These are phyloP conservation scores for Bruguiera gymnorhiza DNA, from an alignment of 345 rosid genomes.

Conservation along the genomic window DNA sequence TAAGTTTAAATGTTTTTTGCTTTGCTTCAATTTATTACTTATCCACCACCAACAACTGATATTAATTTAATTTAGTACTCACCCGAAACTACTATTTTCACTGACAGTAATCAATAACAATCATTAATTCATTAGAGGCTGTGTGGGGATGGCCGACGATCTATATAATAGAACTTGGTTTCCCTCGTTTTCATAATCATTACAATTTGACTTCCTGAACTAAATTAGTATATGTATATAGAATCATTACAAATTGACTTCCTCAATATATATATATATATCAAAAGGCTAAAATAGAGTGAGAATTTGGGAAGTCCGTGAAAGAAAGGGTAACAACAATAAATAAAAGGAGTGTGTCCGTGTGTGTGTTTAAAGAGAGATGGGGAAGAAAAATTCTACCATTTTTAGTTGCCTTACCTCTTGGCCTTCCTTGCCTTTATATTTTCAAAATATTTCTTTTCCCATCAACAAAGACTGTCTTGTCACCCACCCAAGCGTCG, in stretches of 20 bases:
- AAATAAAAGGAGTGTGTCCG: not conserved
- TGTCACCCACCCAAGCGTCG: slow-evolving; percentile 57
- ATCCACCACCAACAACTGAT: too few species aligned
- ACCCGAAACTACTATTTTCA: too few species aligned
- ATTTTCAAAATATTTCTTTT: slow-evolving; percentile 35
- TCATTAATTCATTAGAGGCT: too few species aligned
- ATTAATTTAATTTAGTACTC: too few species aligned
- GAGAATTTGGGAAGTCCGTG: slow-evolving; percentile 28
- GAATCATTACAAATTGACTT: not conserved
- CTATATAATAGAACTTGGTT: too few species aligned
- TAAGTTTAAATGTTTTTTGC: too few species aligned
- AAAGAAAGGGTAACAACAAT: slow-evolving; percentile 17
- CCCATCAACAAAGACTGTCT: slow-evolving; percentile 45
- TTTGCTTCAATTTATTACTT: too few species aligned
- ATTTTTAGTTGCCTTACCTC: slow-evolving; percentile 28
- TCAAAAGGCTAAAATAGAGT: slow-evolving; percentile 11
- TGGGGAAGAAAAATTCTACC: slow-evolving; percentile 9
- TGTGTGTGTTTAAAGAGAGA: not conserved
- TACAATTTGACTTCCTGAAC: too few species aligned
- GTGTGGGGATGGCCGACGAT: too few species aligned
- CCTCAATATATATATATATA: not conserved
- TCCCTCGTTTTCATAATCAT: too few species aligned
- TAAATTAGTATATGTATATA: slow-evolving; percentile 4
- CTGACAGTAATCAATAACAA: too few species aligned
- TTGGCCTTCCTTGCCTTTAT: slow-evolving; percentile 36